Evolutionary conservation across 192 early-diverging fungal species (phyloP), one percentile per base, ranked within the genome.

Genomic region (Linnemannia schmuckeri): DNA sequence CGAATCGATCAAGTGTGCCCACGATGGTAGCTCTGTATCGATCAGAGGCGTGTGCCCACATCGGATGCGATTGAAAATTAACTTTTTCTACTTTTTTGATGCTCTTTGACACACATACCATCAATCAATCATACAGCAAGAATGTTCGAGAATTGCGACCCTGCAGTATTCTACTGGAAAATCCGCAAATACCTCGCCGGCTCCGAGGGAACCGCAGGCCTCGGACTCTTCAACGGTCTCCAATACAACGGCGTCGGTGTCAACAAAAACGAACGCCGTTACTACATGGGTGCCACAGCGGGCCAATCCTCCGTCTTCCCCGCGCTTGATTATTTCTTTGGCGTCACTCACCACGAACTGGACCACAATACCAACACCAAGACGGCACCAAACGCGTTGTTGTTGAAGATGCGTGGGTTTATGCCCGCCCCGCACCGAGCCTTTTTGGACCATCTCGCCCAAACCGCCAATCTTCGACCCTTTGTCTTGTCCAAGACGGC

Each of bases 231-330:
- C 17, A 78, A 94, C 68, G 98, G 98, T 20, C 74, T 99, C 15
- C 93, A 97, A 27, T 99, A 97, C 90, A 95, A 97, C 79, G 97
- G 97, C 13, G 96, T 99, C 3, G 97, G 97, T 9, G 96, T 99
- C 4, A 90, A 92, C 33, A 90, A 89, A 74, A 89, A 94, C 37
- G 95, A 94, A 87, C 91, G 95, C 73, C 91, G 92, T 79, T 94
- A 96, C 87, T 47, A 57, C 68, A 95, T 97, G 18, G 97, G 98
- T 38, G 97, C 95, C 4, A 97, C 95, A 81, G 97, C 97, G 2
- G 98, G 96, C 0, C 98, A 99, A 82, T 96, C 94, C 35, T 93
- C 96, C 37, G 83, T 97, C 57, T 96, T 99, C 57, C 97, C 97
- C 75, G 93, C 94, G 37, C 85, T 98, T 27, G 98, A 99, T 83